Conservation (phyloP, 176 grass and related monocot genomes). For the Paspalum vaginatum region DNA sequence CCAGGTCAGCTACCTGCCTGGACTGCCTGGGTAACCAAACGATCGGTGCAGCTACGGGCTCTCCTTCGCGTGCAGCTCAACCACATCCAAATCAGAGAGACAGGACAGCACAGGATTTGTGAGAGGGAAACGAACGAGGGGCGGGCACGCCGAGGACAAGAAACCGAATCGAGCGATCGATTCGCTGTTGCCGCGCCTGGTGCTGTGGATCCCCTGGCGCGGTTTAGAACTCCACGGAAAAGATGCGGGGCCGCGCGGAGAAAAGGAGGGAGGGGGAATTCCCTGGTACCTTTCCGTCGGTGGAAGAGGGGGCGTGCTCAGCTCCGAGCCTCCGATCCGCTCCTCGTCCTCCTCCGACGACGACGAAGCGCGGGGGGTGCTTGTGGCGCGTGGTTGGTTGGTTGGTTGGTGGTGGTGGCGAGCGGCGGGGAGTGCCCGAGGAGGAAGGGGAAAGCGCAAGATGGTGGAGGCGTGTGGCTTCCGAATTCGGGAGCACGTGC, state of each 20-base stretch:
- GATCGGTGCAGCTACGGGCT: background rate
- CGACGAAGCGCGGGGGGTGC: background rate
- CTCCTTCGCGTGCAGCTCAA: too few species aligned
- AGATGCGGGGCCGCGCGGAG: background rate
- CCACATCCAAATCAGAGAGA: background rate
- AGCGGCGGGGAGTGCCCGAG: background rate
- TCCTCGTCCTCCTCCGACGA: background rate
- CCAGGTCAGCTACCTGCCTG: background rate
- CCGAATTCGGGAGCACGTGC: slow-evolving; percentile 19
- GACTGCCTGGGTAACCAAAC: background rate
- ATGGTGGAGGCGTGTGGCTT: background rate
- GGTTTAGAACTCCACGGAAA: background rate
- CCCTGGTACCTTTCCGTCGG: background rate
- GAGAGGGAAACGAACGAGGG: too few species aligned
- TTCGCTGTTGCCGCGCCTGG: too few species aligned
- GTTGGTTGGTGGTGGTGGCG: slow-evolving; percentile 29
- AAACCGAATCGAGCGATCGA: background rate
- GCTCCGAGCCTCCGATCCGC: slow-evolving; percentile 5
- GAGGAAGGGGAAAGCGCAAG: slow-evolving; percentile 1
- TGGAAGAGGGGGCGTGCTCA: background rate
- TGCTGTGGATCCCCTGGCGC: background rate
- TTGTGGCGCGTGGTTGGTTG: slow-evolving; percentile 6
- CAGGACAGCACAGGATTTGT: background rate
- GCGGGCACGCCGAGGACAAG: background rate
- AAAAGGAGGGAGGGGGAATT: background rate